Evolutionary conservation across 257 asterid genomes (phyloP).

Genomic region (Solanum sitiens): DNA sequence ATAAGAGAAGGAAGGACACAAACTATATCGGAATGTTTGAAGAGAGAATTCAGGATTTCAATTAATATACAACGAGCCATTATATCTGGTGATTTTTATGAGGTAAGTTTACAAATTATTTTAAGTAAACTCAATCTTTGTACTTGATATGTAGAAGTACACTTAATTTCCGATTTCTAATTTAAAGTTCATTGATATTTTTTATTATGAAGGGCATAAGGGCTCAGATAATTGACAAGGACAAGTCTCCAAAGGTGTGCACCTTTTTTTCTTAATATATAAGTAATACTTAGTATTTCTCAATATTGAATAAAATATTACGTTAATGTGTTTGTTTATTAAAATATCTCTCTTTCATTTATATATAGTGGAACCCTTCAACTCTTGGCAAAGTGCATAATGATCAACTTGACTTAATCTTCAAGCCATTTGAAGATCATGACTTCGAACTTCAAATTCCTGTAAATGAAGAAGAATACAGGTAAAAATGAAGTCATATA

Average conservation of each 20-base stretch:
- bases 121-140: too few species aligned
- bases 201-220: too few species aligned
- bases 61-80: constrained; percentile 48
- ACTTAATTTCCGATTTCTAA: not conserved
- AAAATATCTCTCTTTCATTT: too few species aligned
- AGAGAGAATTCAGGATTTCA: constrained; percentile 69
- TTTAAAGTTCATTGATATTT: too few species aligned
- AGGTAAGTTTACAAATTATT: constrained; percentile 28
- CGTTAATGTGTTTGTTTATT: too few species aligned
- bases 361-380: too few species aligned
- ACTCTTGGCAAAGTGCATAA: too few species aligned
- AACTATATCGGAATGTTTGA: constrained; percentile 54
- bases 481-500: not conserved
- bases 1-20: constrained; percentile 73
- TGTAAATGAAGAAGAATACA: not conserved
- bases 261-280: too few species aligned
- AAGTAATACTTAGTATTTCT: too few species aligned
- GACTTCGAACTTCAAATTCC: not conserved
- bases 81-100: constrained; percentile 68
- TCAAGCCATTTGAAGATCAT: not conserved
- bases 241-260: too few species aligned
- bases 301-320: too few species aligned
- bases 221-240: too few species aligned
- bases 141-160: not conserved
- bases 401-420: not conserved